Base-by-base conservation (phyloP, 73 alveolate species). In the Tetrahymena borealis region DNA sequence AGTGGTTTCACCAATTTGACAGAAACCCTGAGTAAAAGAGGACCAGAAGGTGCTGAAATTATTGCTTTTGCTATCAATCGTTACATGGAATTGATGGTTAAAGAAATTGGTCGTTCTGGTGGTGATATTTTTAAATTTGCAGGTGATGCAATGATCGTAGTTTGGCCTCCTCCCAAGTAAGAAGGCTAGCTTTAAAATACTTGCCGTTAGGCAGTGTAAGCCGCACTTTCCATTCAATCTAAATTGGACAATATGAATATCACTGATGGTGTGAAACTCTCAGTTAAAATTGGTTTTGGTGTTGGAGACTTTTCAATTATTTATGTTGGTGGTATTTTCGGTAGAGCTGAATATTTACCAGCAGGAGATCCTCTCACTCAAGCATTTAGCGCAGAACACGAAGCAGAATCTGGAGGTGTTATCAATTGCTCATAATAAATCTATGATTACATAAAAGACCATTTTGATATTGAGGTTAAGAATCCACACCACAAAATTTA, bases 51-150 rank as follows among this genome's bases (percentile, higher is more conserved):
- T 6, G 96, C 97, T 43, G 99, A 97, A 91, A 96, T 97, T 90
- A 95, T 98, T 78, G 98, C 99, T 11, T 97, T 97, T 94, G 97
- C 98, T 24, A 95, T 97, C 40, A 98, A 97, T 94, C 93, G 99
- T 41, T 98, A 97, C 91, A 97, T 98, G 99, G 99, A 98, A 94
- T 96, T 97, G 78, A 94, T 97, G 91, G 98, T 97, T 39, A 97
- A 96, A 35, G 95, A 96, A 36, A 95, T 97, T 36, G 98, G 98
- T n/a, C 96, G 96, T 90, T 95, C 96, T 95, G 99, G 99, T 7
- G 99, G 99, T 32, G 99, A 98, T 95, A 97, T 98, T 18, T 97
- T 98, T 78, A 98, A 98, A 94, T 97, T 97, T 94, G 99, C 98
- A 32, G 99, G 99, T 37, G 99, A 98, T 92, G 99, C 99, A 3